Evolutionary conservation across 192 early-diverging fungal species (phyloP).

Genomic region (Pilaira anomala): DNA sequence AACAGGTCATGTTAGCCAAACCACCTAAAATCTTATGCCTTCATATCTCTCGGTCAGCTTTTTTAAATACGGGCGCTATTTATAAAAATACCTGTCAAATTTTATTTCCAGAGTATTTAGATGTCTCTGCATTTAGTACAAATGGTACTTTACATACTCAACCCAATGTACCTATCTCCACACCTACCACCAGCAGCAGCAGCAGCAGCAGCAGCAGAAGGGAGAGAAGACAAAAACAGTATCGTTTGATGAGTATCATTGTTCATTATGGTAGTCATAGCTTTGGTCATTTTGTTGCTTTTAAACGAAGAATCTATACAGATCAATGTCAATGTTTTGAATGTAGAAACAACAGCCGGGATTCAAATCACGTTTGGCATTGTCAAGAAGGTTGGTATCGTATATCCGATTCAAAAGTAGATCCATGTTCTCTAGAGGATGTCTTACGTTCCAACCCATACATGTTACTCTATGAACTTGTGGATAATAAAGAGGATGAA

Average conservation of each 20-base stretch:
- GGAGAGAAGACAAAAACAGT: slow-evolving; percentile 14
- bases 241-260: slow-evolving; percentile 63
- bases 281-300: slow-evolving; percentile 74
- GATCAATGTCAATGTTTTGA: slow-evolving; percentile 28
- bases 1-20: slow-evolving; percentile 77
- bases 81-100: slow-evolving; percentile 82
- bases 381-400: slow-evolving; percentile 58
- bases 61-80: slow-evolving; percentile 62
- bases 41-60: slow-evolving; percentile 79
- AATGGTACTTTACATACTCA: slow-evolving; percentile 50
- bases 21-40: slow-evolving; percentile 75
- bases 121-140: slow-evolving; percentile 70
- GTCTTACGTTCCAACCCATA: slow-evolving; percentile 73
- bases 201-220: not conserved
- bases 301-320: slow-evolving; percentile 47
- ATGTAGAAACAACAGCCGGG: slow-evolving; percentile 25
- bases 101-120: slow-evolving; percentile 72
- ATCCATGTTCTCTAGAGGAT: slow-evolving; percentile 50
- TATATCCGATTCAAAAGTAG: slow-evolving; percentile 69
- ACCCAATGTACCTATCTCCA: slow-evolving; percentile 55
- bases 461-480: slow-evolving; percentile 63
- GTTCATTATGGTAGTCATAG: slow-evolving; percentile 72
- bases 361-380: slow-evolving; percentile 8
- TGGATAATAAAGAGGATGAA: not conserved
- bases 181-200: not conserved